These are phyloP conservation scores for Chrysoporthe austroafricana DNA, from an alignment of 2,329 filamentous ascomycete genomes.

Conservation along the genomic window DNA sequence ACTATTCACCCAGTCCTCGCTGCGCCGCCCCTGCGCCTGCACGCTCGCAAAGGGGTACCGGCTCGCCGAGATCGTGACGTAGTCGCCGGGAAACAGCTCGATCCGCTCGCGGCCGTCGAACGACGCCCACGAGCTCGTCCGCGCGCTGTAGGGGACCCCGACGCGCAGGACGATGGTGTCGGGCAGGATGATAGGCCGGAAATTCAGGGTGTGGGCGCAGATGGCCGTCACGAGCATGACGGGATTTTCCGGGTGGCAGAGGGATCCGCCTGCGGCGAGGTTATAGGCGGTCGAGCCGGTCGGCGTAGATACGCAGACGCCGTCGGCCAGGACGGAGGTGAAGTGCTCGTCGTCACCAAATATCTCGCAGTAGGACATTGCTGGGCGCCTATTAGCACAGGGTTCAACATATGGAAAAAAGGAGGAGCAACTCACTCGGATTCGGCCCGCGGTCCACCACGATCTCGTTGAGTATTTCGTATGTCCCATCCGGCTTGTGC, in stretches of 20 bases:
- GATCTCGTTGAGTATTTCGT: conserved; percentile 95
- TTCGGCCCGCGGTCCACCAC: conserved; percentile 94
- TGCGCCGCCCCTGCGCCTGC: conserved; percentile 67
- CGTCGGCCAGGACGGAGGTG: conserved; percentile 90
- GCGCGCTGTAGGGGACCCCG: conserved; percentile 91
- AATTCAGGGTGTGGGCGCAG: conserved; percentile 91
- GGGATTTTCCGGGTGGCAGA: conserved; percentile 95
- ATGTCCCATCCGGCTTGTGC: conserved; percentile 81
- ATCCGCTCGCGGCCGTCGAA: conserved; percentile 92
- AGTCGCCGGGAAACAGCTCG: conserved; percentile 79
- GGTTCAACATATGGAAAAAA: background rate
- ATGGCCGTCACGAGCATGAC: conserved; percentile 95
- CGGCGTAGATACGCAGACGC: conserved; percentile 90
- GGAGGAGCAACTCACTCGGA: conserved; percentile 65
- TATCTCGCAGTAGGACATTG: conserved; percentile 89
- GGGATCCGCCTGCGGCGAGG: conserved; percentile 89
- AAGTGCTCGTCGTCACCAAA: conserved; percentile 96
- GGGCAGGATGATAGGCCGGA: conserved; percentile 93
- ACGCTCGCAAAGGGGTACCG: conserved; percentile 81
- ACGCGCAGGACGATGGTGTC: conserved; percentile 93
- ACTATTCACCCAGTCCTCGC: conserved; percentile 82
- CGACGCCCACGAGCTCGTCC: conserved; percentile 92
- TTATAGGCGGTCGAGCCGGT: conserved; percentile 97
- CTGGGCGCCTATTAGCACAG: conserved; percentile 44
- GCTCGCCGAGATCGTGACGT: conserved; percentile 81